Evolutionary conservation across 805 yeast genomes (phyloP).

Genomic region (Candida pseudoglaebosa): DNA sequence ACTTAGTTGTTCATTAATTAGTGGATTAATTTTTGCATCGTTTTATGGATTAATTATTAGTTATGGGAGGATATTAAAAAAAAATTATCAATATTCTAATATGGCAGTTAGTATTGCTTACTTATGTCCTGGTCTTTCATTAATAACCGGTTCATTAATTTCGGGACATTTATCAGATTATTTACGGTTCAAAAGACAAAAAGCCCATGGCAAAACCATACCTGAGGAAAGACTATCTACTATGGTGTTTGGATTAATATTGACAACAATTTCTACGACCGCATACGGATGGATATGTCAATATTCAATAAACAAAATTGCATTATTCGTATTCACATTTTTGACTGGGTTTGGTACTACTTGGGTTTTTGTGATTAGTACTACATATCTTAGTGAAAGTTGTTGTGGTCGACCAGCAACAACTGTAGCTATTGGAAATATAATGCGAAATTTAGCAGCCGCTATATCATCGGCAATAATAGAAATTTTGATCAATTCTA

Average conservation of each 20-base stretch:
- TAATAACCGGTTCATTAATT: conserved; percentile 44
- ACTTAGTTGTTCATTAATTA: conserved; percentile 40
- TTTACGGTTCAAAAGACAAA: conserved; percentile 20
- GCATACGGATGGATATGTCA: conserved; percentile 54
- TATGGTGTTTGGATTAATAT: conserved; percentile 40
- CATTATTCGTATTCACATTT: conserved; percentile 42
- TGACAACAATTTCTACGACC: conserved; percentile 42
- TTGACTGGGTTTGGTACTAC: conserved; percentile 52
- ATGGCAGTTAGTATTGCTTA: conserved; percentile 43
- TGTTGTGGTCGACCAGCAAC: conserved; percentile 49
- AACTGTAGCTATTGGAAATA: conserved; percentile 50
- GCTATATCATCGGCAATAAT: conserved; percentile 49
- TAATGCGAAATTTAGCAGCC: conserved; percentile 51
- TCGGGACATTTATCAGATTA: conserved; percentile 49
- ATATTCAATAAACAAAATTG: conserved; percentile 27
- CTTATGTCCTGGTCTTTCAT: conserved; percentile 50
- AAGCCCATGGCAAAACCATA: conserved; percentile 24
- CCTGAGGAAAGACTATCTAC: conserved; percentile 47
- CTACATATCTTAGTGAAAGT: conserved; percentile 52
- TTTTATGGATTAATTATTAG: conserved; percentile 53
- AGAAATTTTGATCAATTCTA: conserved; percentile 23
- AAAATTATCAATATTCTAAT: conserved; percentile 31
- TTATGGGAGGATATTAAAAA: conserved; percentile 37
- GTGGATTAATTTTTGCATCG: conserved; percentile 50
- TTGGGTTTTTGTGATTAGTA: conserved; percentile 50